phyloP scores from a whole-genome alignment of 768 basidiomycete species.

The Auricularia auricula-judae region DNA sequence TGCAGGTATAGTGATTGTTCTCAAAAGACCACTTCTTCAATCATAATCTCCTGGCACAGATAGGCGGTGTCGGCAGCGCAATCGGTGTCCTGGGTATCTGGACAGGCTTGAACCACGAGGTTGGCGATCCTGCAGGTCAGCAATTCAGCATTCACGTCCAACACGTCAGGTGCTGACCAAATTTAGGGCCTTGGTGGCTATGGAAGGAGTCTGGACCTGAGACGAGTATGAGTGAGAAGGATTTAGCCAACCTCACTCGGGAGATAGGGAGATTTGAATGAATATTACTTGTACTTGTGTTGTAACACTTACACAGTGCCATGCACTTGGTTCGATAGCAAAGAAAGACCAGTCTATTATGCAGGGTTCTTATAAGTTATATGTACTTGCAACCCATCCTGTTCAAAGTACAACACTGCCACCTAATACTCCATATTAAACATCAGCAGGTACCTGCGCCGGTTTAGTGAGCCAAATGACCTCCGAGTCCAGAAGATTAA shows the following conservation, averaged over 20 bases:
- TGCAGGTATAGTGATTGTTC: conserved; percentile 21
- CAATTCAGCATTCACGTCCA: neutral
- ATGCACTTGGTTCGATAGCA: too few species aligned
- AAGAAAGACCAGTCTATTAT: too few species aligned
- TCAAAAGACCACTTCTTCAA: conserved; percentile 4
- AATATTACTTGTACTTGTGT: too few species aligned
- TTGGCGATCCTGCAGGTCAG: neutral
- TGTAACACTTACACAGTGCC: too few species aligned
- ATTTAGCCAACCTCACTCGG: neutral
- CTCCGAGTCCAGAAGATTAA: too few species aligned
- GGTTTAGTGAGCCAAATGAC: too few species aligned
- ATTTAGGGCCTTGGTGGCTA: neutral
- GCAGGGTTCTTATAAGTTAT: too few species aligned
- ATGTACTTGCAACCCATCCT: too few species aligned
- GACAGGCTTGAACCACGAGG: conserved; percentile 30
- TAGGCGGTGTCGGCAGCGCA: conserved; percentile 55
- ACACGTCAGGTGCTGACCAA: neutral
- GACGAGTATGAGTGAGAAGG: neutral
- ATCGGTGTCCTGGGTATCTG: conserved; percentile 59
- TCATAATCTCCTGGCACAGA: conserved; percentile 18
- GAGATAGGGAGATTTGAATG: too few species aligned
- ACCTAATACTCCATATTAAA: conserved; percentile 1
- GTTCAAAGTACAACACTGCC: too few species aligned
- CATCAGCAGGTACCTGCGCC: conserved; percentile 7
- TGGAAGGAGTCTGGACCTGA: neutral